Percentiles rank a stretch among this genome's conserved stretches.
Evolutionary conservation across 805 yeast species (phyloP).

Genomic region (Cyberlindnera saturnus): DNA sequence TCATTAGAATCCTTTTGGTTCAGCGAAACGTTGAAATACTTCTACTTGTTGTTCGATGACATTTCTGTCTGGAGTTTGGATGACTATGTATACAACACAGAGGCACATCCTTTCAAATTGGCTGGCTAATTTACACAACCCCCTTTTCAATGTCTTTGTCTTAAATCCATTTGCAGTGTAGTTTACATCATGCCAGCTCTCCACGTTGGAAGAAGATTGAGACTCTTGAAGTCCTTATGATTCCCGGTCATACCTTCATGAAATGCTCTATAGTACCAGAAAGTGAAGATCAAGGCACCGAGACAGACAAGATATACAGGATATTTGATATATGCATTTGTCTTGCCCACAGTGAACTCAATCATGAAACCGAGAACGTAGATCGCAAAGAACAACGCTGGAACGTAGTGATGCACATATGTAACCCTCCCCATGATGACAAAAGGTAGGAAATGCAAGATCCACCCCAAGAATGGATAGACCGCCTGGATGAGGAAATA

Average conservation of each 20-base stretch:
- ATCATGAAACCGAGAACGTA: conserved; percentile 42
- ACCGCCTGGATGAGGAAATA: conserved; percentile 57
- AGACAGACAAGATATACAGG: conserved; percentile 42
- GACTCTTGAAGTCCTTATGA: conserved; percentile 38
- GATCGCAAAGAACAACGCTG: conserved; percentile 92
- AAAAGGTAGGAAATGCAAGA: conserved; percentile 82
- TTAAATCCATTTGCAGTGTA: background rate
- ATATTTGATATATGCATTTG: conserved; percentile 20
- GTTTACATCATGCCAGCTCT: conserved; percentile 20
- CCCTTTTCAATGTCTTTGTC: background rate
- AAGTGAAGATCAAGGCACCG: conserved; percentile 47
- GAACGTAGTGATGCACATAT: conserved; percentile 93
- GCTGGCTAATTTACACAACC: conserved; percentile 1
- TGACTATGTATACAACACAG: conserved; percentile 52
- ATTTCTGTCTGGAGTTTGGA: conserved; percentile 38
- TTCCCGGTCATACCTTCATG: conserved; percentile 76
- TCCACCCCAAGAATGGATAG: conserved; percentile 88
- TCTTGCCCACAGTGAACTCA: conserved; percentile 21
- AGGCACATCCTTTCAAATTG: conserved; percentile 51
- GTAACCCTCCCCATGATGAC: conserved; percentile 93
- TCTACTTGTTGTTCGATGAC: conserved; percentile 42
- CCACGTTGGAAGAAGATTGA: conserved; percentile 56
- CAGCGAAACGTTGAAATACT: conserved; percentile 55
- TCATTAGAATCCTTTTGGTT: conserved; percentile 47
- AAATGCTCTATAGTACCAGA: conserved; percentile 57